These are phyloP conservation scores for Ajuga chamaepitys DNA, from an alignment of 257 asterid species.

Conservation along the genomic window DNA sequence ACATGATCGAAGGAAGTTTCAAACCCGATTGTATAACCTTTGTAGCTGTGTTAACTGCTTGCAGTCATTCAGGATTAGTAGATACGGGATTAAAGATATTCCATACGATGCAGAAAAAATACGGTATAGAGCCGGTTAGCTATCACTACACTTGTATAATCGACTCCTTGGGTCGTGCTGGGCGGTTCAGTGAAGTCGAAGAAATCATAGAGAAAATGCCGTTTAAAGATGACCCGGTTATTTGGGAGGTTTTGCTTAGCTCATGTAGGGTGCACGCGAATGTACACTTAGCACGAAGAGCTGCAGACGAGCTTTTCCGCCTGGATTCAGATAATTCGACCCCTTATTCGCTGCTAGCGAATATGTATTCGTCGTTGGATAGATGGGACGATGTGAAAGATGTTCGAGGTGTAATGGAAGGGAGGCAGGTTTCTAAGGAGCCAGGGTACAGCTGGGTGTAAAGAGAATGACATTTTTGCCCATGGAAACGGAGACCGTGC, in stretches of 20 bases:
- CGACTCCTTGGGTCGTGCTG: conserved; percentile 65
- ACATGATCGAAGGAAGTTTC: conserved; percentile 30
- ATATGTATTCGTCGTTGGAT: conserved; percentile 56
- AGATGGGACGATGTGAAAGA: conserved; percentile 68
- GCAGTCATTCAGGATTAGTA: conserved; percentile 68
- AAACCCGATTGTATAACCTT: conserved; percentile 54
- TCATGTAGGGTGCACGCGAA: conserved; percentile 55
- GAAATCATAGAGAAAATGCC: conserved; percentile 45
- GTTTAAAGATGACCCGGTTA: conserved; percentile 42
- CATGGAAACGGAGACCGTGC: too few species aligned
- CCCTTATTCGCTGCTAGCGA: conserved; percentile 51
- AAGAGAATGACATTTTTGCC: background rate
- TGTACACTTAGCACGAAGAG: conserved; percentile 48
- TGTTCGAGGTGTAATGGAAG: conserved; percentile 39
- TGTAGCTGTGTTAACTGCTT: conserved; percentile 56
- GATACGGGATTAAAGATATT: conserved; percentile 44
- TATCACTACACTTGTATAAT: conserved; percentile 71
- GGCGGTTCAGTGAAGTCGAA: conserved; percentile 55
- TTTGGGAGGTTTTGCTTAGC: conserved; percentile 69
- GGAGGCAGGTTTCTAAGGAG: conserved; percentile 34
- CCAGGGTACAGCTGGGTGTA: conserved; percentile 68
- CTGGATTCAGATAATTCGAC: conserved; percentile 38
- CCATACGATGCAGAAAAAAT: conserved; percentile 38
- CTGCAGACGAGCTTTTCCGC: conserved; percentile 57
- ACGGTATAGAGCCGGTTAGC: conserved; percentile 39